phyloP scores from a whole-genome alignment of 2,329 filamentous ascomycete species.

The Fusarium coffeatum region DNA sequence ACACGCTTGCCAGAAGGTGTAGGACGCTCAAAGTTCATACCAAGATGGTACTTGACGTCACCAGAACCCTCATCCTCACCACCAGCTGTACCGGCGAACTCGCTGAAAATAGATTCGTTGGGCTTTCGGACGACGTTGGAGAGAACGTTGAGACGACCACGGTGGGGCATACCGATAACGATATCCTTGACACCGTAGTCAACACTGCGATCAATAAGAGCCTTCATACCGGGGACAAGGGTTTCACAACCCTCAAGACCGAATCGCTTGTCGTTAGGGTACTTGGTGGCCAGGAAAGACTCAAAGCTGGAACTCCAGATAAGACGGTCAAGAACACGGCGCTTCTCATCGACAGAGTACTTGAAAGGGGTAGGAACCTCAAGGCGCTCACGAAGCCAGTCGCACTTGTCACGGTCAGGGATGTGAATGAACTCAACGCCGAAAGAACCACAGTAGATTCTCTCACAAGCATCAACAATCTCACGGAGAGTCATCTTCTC shows the following conservation, averaged over 20 bases:
- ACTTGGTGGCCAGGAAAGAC: conserved; percentile 93
- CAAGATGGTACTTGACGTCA: conserved; percentile 99
- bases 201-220: conserved; percentile 96
- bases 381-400: conserved; percentile 95
- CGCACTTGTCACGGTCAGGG: conserved; percentile 95
- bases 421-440: conserved; percentile 99
- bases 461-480: conserved; percentile 92
- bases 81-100: conserved; percentile 89
- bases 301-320: conserved; percentile 99
- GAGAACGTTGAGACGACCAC: conserved; percentile 96
- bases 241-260: conserved; percentile 97
- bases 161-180: conserved; percentile 99
- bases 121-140: conserved; percentile 99
- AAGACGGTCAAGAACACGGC: conserved; percentile 93
- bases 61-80: conserved; percentile 96
- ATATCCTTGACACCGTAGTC: conserved; percentile 99
- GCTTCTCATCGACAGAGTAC: conserved; percentile 98
- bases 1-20: conserved; percentile 98
- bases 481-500: conserved; percentile 98
- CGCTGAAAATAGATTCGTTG: conserved; percentile 99
- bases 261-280: conserved; percentile 99
- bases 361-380: conserved; percentile 96
- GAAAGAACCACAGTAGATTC: conserved; percentile 96
- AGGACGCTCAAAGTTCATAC: conserved; percentile 99
- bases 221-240: conserved; percentile 98